Evolutionary conservation across 768 basidiomycete genomes (phyloP).

Genomic region (Suillus americanus): DNA sequence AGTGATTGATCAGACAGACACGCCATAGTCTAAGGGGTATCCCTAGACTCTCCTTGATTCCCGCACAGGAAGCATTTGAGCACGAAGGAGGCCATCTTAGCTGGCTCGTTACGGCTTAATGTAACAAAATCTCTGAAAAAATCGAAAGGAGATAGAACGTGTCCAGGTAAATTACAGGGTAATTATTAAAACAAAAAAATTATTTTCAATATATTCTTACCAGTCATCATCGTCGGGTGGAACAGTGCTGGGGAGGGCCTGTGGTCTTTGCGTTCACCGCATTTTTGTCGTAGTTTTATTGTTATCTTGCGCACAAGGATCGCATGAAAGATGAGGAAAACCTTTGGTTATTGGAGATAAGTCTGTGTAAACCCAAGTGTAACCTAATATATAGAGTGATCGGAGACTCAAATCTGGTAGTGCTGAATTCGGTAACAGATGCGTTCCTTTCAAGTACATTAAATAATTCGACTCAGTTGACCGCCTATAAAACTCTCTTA

Average conservation of each 20-base stretch:
- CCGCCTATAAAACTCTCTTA: conserved; percentile 5
- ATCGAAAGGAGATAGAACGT: neutral
- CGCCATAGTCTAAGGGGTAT: neutral
- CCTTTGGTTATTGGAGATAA: neutral
- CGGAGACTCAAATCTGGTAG: neutral
- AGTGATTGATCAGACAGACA: neutral
- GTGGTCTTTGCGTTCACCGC: neutral
- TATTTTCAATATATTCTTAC: neutral
- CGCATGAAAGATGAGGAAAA: neutral
- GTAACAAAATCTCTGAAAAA: neutral
- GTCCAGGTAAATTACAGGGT: neutral
- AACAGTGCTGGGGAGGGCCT: neutral
- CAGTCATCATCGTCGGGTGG: neutral
- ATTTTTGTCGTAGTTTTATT: neutral
- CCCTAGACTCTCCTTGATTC: neutral
- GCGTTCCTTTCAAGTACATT: conserved; percentile 6
- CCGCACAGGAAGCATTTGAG: neutral
- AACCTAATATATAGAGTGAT: neutral
- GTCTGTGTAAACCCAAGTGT: too few relatives aligned
- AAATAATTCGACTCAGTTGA: neutral
- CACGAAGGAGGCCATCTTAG: neutral
- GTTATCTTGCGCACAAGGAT: neutral
- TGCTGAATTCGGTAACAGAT: neutral
- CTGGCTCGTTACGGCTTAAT: neutral
- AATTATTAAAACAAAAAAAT: neutral